Percentiles rank a stretch among this genome's conserved stretches.
Conservation (phyloP, 73 alveolate genomes). For the Paramecium caudatum region DNA sequence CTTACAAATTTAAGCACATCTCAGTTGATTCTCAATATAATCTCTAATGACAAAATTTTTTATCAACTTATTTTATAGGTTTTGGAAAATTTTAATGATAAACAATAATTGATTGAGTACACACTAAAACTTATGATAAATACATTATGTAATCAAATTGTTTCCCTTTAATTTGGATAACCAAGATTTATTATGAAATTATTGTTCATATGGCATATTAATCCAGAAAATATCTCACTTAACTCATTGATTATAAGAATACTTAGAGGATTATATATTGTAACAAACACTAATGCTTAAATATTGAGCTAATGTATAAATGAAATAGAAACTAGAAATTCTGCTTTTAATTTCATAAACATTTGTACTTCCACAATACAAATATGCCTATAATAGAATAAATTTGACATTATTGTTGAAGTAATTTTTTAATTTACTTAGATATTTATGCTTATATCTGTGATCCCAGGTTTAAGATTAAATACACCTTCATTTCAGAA, state of each 20-base stretch:
- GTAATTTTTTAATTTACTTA: neutral
- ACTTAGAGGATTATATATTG: conserved; percentile 22
- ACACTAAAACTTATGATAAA: conserved; percentile 49
- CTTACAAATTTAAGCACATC: conserved; percentile 30
- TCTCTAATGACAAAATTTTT: conserved; percentile 7
- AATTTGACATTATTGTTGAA: conserved; percentile 8
- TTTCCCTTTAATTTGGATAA: conserved; percentile 28
- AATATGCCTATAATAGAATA: neutral
- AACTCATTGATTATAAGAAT: conserved; percentile 14
- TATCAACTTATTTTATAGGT: neutral
- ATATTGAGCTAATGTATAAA: conserved; percentile 33
- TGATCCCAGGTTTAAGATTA: conserved; percentile 21
- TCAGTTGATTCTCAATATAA: neutral
- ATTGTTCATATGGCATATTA: conserved; percentile 45
- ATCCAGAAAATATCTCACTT: conserved; percentile 19
- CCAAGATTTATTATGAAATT: conserved; percentile 61
- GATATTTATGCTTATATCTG: conserved; percentile 24
- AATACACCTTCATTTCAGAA: neutral
- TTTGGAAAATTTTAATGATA: conserved; percentile 43
- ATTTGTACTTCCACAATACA: neutral
- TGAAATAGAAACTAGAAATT: neutral
- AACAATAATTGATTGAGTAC: conserved; percentile 39
- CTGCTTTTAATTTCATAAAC: conserved; percentile 14
- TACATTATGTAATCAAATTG: conserved; percentile 16
- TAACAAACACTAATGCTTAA: neutral